Percentiles rank a stretch among this genome's conserved stretches.
phyloP scores from a whole-genome alignment of 2,329 filamentous ascomycete genomes.

The Pezicula radicicola region DNA sequence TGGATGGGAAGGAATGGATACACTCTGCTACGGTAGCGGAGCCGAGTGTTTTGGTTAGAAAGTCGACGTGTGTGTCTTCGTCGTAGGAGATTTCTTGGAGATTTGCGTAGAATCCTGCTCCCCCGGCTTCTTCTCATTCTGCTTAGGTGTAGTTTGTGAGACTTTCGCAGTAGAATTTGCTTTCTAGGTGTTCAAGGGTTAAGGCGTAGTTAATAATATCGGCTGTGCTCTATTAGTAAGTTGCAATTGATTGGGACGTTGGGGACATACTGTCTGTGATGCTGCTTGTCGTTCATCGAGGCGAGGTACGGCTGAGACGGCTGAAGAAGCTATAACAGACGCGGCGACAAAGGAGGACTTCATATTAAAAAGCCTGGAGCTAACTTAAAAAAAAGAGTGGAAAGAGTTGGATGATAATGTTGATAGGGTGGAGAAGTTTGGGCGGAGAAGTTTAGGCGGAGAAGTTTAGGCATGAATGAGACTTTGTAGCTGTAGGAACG shows the following conservation, averaged over 20 bases:
- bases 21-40: slow-evolving; percentile 49
- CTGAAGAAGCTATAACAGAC: slow-evolving; percentile 13
- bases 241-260: not conserved
- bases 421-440: too few relatives aligned
- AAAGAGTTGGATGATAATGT: slow-evolving; percentile 1
- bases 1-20: slow-evolving; percentile 52
- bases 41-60: slow-evolving; percentile 48
- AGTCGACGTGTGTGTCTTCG: slow-evolving; percentile 53
- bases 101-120: slow-evolving; percentile 52
- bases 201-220: slow-evolving; percentile 45
- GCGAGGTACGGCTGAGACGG: slow-evolving; percentile 14
- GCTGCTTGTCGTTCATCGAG: slow-evolving; percentile 4
- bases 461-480: too few relatives aligned
- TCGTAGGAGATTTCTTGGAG: slow-evolving; percentile 52
- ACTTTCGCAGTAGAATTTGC: slow-evolving; percentile 59
- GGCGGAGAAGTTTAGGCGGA: too few relatives aligned
- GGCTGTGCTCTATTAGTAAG: slow-evolving; percentile 1
- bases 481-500: too few relatives aligned
- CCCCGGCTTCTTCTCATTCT: slow-evolving; percentile 51
- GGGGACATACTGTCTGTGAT: slow-evolving; percentile 10
- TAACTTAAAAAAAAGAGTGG: slow-evolving; percentile 1
- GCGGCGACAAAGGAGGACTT: slow-evolving; percentile 15
- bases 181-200: slow-evolving; percentile 54
- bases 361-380: slow-evolving; percentile 9
- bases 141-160: slow-evolving; percentile 51